Conservation (phyloP, 139 green algal species). For the Micromonas pusilla region DNA sequence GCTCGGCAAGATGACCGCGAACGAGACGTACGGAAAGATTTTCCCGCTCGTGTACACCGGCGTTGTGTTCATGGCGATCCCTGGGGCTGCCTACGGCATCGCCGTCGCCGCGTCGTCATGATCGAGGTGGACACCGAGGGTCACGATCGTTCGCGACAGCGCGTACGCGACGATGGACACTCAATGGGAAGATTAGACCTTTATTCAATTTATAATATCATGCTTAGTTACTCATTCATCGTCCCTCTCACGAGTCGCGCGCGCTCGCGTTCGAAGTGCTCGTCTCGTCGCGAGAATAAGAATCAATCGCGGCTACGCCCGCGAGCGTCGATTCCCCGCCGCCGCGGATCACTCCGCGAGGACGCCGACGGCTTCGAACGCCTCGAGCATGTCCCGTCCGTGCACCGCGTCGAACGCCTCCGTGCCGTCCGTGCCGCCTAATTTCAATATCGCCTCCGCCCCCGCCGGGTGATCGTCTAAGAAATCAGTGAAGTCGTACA, state of each 20-base stretch:
- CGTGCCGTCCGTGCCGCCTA: conserved; percentile 6
- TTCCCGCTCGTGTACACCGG: conserved; percentile 19
- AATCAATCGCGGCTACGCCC: too few relatives aligned
- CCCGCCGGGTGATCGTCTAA: conserved; percentile 21
- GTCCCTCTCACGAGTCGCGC: too few relatives aligned
- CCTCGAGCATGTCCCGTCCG: neutral
- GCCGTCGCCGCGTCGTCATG: conserved; percentile 9
- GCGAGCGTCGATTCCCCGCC: too few relatives aligned
- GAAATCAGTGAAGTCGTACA: conserved; percentile 25
- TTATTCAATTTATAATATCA: too few relatives aligned
- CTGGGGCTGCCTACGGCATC: conserved; percentile 9
- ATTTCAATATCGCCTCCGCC: conserved; percentile 15
- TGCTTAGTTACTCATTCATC: too few relatives aligned
- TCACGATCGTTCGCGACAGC: too few relatives aligned
- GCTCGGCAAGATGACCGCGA: conserved; percentile 11
- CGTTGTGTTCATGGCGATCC: conserved; percentile 26
- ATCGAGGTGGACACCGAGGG: too few relatives aligned
- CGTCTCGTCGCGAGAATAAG: too few relatives aligned
- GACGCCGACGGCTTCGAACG: neutral
- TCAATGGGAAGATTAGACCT: too few relatives aligned
- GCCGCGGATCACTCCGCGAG: neutral
- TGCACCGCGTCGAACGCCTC: conserved; percentile 7
- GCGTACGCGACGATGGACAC: too few relatives aligned
- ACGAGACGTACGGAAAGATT: neutral
- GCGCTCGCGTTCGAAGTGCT: too few relatives aligned